phyloP scores from a whole-genome alignment of 2,329 filamentous ascomycete genomes.

The Phialophora chinensis region DNA sequence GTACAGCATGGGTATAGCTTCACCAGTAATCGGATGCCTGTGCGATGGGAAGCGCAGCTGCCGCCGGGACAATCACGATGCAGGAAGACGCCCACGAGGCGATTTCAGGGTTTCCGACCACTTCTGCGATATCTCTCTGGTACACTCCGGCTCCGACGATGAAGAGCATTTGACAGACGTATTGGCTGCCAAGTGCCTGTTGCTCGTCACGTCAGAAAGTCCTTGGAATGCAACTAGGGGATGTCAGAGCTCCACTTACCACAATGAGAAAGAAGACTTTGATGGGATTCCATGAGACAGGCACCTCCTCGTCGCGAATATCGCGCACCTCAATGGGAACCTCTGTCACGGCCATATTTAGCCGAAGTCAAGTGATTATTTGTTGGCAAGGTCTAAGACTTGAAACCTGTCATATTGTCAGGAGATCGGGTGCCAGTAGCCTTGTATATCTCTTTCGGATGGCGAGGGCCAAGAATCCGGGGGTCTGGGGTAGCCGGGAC shows the following conservation, averaged over 20 bases:
- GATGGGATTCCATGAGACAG: slow-evolving; percentile 2
- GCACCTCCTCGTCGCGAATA: not conserved
- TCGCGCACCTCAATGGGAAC: slow-evolving; percentile 4
- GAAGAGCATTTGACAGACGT: slow-evolving; percentile 21
- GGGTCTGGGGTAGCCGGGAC: not conserved
- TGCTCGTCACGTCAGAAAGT: not conserved
- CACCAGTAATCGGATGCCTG: slow-evolving; percentile 30
- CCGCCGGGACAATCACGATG: slow-evolving; percentile 22
- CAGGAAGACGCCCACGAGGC: slow-evolving; percentile 10
- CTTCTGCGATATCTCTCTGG: slow-evolving; percentile 11
- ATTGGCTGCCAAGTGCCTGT: slow-evolving; percentile 20
- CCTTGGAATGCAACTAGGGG: not conserved
- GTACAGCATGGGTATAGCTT: not conserved
- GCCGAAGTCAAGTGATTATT: not conserved
- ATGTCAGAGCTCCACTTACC: not conserved
- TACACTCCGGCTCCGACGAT: slow-evolving; percentile 18
- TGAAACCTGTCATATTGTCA: not conserved
- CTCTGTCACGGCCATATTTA: not conserved
- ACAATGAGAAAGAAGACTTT: slow-evolving; percentile 2
- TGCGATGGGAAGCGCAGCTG: slow-evolving; percentile 5
- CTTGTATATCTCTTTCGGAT: not conserved
- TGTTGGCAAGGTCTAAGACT: not conserved
- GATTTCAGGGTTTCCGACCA: slow-evolving; percentile 15
- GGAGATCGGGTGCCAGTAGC: not conserved
- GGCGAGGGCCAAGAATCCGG: not conserved